Base-by-base conservation (phyloP, 1,284 basidiomycete species). In the Microbotryum lychnidis-dioicae region DNA sequence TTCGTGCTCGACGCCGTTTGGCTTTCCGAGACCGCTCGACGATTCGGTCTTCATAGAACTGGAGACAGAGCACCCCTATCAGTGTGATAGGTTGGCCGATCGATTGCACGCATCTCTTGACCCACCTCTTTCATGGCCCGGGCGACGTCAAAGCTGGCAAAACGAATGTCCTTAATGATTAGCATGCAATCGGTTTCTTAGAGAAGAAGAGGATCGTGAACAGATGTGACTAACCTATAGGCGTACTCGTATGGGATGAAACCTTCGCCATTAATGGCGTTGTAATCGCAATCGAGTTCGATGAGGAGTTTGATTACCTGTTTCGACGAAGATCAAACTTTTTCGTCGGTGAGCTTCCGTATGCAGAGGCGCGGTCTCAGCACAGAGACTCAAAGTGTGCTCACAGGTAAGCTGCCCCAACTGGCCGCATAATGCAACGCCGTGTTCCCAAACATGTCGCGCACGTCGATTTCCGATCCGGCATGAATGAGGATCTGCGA, bases 171-270 rank as follows among this genome's bases (percentile, higher is more conserved):
- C 37, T 10, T 12, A 4, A 42, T 5, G 37, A 16, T 50, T 10
- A 50, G 27, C 48, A 29, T 29, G 27, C 48, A 50, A 12, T 50
- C 31, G 31, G 8, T 31, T 50, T 20, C 29, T 50, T 50, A 29
- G 16, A 0, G 47, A 20, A 42, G n/a, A 44, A 9, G 37, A 42
- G 5, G 12, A 18, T 42, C 37, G 37, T 42, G 14, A 18, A 42
- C 37, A 42, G 1, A 14, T 42, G 37, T 42, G 21, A 80, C 87
- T 71, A 73, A 90, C 83, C 88, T 89, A 75, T 90, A 97, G 14
- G 91, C 89, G 74, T 91, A 94, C 75, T 97, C 92, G 0, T 85
- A 85, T 3, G 93, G 85, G 1, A 87, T 90, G 72, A 91, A 97
- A 0, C 90, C 91, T 64, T 91, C 85, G 61, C 89, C 89, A 74